Evolutionary conservation across 177 flowering plant genomes (phyloP), one percentile per base, ranked within the genome.

Genomic region (Tripterygium wilfordii): DNA sequence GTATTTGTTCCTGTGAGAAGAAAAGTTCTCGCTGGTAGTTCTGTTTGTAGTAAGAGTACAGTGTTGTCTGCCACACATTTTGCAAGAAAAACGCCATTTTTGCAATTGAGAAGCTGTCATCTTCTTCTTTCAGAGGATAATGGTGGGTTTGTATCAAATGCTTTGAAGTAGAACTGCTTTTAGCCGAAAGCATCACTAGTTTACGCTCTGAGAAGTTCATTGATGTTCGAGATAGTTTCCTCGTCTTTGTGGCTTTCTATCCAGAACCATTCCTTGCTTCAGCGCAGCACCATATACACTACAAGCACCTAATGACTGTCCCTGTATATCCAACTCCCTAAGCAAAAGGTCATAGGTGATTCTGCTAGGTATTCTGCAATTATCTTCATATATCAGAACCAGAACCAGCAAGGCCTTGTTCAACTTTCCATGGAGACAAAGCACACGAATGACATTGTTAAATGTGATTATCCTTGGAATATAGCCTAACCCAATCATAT

Each of bases 251-350:
- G 77, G 82, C 36, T 53, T 58, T 45, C 38, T 45, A 16, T 53
- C 53, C 13, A 78, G 78, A 47, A 54, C 29, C 17, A 77, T 63
- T 23, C 85, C 91, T 36, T 53, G 65, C 62, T 84, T 87, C 45
- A 87, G 18, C 17, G 83, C 88, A 12, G 66, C 65, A 39, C 73
- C 88, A 49, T 72, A 79, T 17, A 82, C 60, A 48, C 25, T 53
- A 56, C 66, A 58, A 50, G 85, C 79, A 47, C 53, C 72, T 41
- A 58, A 39, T 22, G 33, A 35, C 63, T 56, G 43, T 19, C 71
- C 79, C 46, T 43, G 74, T 38, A 37, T 61, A 64, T 72, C 72
- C 28, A 74, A 53, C 66, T 76, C 80, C 41, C 59, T 32, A 22
- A 87, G 74, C 68, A 87, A 53, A 10, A 68, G 21, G 52, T 64